Percentiles rank a stretch among this genome's conserved stretches.
These are phyloP conservation scores for Fusarium sp. DNA, from an alignment of 2,329 filamentous ascomycete genomes.

Conservation along the genomic window DNA sequence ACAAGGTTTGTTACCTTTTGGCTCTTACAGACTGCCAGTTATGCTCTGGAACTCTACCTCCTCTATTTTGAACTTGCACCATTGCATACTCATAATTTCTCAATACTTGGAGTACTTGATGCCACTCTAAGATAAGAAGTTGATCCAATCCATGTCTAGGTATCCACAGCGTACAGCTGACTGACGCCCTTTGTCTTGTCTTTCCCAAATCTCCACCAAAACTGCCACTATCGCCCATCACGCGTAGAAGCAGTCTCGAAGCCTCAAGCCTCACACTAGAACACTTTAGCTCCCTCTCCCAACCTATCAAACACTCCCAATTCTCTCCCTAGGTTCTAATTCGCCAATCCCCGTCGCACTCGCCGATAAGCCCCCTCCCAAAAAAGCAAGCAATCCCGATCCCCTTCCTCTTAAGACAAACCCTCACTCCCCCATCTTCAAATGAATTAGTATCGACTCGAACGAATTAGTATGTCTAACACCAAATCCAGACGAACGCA, in stretches of 20 bases:
- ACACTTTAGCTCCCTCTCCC: neutral
- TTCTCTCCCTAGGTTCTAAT: neutral
- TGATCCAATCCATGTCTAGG: neutral
- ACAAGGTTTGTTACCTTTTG: neutral
- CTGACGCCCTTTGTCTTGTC: slow-evolving; percentile 21
- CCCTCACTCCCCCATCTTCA: neutral
- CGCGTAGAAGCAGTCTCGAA: slow-evolving; percentile 13
- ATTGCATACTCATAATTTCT: rapidly evolving
- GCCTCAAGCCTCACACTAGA: slow-evolving; percentile 1
- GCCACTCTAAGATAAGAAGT: rapidly evolving
- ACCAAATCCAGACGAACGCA: slow-evolving; percentile 31
- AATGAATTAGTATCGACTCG: neutral
- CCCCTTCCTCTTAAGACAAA: slow-evolving; percentile 22
- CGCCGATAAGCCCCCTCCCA: slow-evolving; percentile 12
- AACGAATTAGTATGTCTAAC: slow-evolving; percentile 15
- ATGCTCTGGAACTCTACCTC: neutral
- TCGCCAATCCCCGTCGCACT: neutral
- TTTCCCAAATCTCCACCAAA: neutral
- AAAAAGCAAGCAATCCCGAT: slow-evolving; percentile 28
- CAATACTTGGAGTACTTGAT: rapidly evolving
- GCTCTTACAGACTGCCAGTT: neutral
- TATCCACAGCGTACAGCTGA: neutral
- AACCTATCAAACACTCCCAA: neutral
- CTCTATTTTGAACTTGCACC: neutral
- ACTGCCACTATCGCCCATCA: neutral